Evolutionary conservation across 352 stramenopile species (phyloP).

Genomic region (Phytophthora foliorum): DNA sequence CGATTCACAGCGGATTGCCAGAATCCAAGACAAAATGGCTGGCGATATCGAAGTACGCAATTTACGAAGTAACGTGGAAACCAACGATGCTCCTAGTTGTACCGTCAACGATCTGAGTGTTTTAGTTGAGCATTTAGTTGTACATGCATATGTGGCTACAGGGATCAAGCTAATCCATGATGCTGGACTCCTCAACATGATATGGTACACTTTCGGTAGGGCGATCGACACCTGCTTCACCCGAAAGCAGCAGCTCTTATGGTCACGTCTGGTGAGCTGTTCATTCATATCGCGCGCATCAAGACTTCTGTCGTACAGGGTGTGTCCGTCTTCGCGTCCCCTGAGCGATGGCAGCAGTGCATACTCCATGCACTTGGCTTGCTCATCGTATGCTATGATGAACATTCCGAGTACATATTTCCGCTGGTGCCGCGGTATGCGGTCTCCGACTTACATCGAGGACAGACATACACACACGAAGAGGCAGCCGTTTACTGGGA

Average conservation of each 20-base stretch:
- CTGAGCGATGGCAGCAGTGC: too few relatives aligned
- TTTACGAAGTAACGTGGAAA: constrained; percentile 23
- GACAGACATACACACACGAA: not conserved
- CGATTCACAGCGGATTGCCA: constrained; percentile 19
- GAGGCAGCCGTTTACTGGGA: not conserved
- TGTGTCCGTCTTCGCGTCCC: constrained; percentile 2
- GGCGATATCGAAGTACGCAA: constrained; percentile 33
- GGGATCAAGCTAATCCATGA: not conserved
- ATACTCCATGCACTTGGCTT: too few relatives aligned
- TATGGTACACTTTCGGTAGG: not conserved
- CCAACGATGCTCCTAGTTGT: constrained; percentile 31
- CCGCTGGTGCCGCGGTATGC: not conserved
- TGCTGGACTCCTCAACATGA: not conserved
- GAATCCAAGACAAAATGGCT: constrained; percentile 38
- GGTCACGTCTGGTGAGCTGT: too few relatives aligned
- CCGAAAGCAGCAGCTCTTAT: too few relatives aligned
- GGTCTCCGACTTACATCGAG: not conserved
- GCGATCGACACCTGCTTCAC: too few relatives aligned
- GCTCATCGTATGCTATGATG: too few relatives aligned
- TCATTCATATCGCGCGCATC: not conserved
- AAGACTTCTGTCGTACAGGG: constrained; percentile 1
- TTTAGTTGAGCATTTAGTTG: constrained; percentile 21
- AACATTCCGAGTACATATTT: constrained; percentile 1
- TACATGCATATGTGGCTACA: constrained; percentile 22
- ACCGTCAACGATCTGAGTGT: constrained; percentile 26